Percentiles rank a stretch among this genome's conserved stretches.
These are phyloP conservation scores for Tripidium arundinaceum DNA, from an alignment of 202 grass and related monocot genomes.

Conservation along the genomic window DNA sequence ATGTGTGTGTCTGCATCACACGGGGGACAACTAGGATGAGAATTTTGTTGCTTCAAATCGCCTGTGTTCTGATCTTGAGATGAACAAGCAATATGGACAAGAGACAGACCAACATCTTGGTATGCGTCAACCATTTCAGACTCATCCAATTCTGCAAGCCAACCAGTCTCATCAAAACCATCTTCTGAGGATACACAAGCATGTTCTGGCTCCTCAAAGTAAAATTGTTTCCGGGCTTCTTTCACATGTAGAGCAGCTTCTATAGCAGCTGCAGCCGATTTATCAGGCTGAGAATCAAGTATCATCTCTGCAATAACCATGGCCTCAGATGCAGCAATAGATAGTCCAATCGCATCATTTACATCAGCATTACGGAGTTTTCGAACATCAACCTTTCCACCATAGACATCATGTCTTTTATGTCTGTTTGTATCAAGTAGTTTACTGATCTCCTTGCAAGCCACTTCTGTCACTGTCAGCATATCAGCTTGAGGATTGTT, in stretches of 20 bases:
- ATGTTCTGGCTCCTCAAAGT: conserved; percentile 35
- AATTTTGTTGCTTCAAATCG: conserved; percentile 20
- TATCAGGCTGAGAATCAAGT: conserved; percentile 32
- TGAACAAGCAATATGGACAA: conserved; percentile 31
- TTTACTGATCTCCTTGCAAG: conserved; percentile 27
- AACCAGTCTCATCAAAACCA: conserved; percentile 52
- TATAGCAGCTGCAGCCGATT: conserved; percentile 39
- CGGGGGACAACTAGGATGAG: conserved; percentile 15
- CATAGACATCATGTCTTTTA: conserved; percentile 14
- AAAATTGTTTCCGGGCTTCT: conserved; percentile 56
- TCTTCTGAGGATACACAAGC: conserved; percentile 31
- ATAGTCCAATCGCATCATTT: conserved; percentile 71
- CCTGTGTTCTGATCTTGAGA: conserved; percentile 20
- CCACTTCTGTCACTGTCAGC: background rate
- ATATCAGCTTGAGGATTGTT: conserved; percentile 17
- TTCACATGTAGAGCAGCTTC: conserved; percentile 73
- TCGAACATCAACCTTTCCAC: conserved; percentile 36
- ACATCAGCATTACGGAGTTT: conserved; percentile 53
- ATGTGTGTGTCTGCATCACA: conserved; percentile 15
- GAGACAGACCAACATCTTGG: conserved; percentile 69
- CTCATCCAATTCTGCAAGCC: conserved; percentile 62
- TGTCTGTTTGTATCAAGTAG: conserved; percentile 29
- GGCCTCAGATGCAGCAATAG: conserved; percentile 90
- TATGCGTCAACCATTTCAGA: conserved; percentile 54
- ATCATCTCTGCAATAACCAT: conserved; percentile 77